Evolutionary conservation across 2,329 filamentous ascomycete genomes (phyloP).

Genomic region (Talaromyces sp.): DNA sequence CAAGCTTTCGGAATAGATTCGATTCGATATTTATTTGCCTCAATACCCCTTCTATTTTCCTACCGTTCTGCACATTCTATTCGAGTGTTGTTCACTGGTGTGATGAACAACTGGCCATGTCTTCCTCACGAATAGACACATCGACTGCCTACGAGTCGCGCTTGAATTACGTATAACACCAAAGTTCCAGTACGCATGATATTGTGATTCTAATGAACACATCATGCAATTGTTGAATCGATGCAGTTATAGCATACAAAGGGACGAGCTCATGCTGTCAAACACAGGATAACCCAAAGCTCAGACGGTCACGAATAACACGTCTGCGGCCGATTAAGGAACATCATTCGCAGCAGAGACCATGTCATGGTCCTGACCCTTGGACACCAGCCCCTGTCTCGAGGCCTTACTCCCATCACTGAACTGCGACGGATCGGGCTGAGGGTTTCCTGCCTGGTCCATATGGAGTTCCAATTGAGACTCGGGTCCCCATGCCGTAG

Average conservation of each 20-base stretch:
- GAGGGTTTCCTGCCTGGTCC: slow-evolving; percentile 32
- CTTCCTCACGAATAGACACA: not conserved
- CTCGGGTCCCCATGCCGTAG: slow-evolving; percentile 26
- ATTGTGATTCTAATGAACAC: not conserved
- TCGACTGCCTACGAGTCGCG: not conserved
- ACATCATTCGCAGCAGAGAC: slow-evolving; percentile 29
- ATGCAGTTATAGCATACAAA: not conserved
- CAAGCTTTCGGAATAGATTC: not conserved
- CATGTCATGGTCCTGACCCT: slow-evolving; percentile 28
- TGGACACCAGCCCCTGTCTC: slow-evolving; percentile 17
- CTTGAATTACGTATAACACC: not conserved
- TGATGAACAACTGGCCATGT: too few relatives aligned
- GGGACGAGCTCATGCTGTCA: not conserved
- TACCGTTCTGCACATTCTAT: too few relatives aligned
- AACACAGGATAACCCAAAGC: not conserved
- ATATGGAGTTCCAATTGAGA: slow-evolving; percentile 32
- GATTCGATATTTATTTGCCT: too few relatives aligned
- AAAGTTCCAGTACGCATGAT: not conserved
- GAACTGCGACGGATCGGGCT: slow-evolving; percentile 27
- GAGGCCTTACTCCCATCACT: slow-evolving; percentile 25
- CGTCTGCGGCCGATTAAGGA: slow-evolving; percentile 13
- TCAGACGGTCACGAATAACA: not conserved
- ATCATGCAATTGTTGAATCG: not conserved
- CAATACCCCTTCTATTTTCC: too few relatives aligned
- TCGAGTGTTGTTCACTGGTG: too few relatives aligned